Conservation (phyloP, 176 grass and related monocot genomes). For the Triticum dicoccoides region DNA sequence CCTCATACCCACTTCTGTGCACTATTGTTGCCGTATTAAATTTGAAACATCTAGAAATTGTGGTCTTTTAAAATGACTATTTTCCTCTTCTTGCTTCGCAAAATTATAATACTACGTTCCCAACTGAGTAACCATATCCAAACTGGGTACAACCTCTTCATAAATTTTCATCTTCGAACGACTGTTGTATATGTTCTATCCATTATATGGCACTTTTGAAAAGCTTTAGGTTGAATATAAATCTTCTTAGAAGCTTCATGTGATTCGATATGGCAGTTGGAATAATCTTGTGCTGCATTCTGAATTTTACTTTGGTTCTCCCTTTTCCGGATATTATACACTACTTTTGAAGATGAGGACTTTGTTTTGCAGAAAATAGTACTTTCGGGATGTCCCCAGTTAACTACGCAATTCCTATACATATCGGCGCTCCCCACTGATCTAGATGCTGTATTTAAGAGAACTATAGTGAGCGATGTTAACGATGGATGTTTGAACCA, state of each 20-base stretch:
- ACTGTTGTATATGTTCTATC: neutral
- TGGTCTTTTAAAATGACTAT: neutral
- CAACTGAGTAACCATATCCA: neutral
- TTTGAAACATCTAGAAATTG: neutral
- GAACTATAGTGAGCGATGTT: conserved; percentile 31
- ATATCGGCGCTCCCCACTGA: conserved; percentile 43
- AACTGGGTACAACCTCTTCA: neutral
- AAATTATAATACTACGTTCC: neutral
- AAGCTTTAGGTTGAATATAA: conserved; percentile 3
- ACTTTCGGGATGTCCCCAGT: conserved; percentile 58
- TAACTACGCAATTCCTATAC: conserved; percentile 49
- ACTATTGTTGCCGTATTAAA: conserved; percentile 11
- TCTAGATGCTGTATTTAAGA: conserved; percentile 44
- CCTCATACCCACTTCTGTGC: neutral
- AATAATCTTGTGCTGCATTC: conserved; percentile 1
- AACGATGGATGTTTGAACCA: conserved; percentile 20
- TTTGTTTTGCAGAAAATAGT: conserved; percentile 61
- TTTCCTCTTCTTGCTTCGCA: neutral
- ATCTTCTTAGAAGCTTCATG: neutral
- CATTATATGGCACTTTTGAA: neutral
- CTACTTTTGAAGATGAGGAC: neutral
- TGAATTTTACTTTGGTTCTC: neutral
- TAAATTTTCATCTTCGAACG: conserved; percentile 5
- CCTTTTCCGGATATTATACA: neutral
- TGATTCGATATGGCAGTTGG: neutral